Evolutionary conservation across 768 basidiomycete species (phyloP).

Genomic region (Mycena sanguinolenta): DNA sequence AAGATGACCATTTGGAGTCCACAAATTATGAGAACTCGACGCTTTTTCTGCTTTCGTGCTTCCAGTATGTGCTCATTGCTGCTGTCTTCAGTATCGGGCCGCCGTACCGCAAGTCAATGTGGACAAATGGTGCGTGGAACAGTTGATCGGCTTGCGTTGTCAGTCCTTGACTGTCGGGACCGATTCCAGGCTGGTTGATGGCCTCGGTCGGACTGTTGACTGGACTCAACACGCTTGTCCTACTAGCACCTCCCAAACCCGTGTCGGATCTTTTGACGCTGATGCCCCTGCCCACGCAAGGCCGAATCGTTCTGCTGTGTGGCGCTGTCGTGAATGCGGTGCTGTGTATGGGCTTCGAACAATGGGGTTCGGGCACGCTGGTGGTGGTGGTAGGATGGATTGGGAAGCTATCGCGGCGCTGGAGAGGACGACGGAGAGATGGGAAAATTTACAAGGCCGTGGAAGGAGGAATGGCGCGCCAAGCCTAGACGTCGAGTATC

Average conservation of each 20-base stretch:
- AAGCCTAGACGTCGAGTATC: slow-evolving; percentile 35
- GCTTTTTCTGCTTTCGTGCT: slow-evolving; percentile 94
- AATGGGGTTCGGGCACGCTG: slow-evolving; percentile 74
- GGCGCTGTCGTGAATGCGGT: slow-evolving; percentile 79
- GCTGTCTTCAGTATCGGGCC: slow-evolving; percentile 98
- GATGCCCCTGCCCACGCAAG: slow-evolving; percentile 78
- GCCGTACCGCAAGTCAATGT: slow-evolving; percentile 94
- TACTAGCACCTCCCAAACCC: slow-evolving; percentile 76
- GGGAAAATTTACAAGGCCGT: slow-evolving; percentile 90
- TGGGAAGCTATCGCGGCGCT: slow-evolving; percentile 87
- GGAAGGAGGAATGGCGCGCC: slow-evolving; percentile 81
- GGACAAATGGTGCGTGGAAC: slow-evolving; percentile 84
- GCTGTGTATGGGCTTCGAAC: slow-evolving; percentile 82
- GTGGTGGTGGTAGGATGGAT: slow-evolving; percentile 66
- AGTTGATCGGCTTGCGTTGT: slow-evolving; percentile 11
- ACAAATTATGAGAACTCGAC: slow-evolving; percentile 93
- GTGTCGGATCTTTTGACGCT: slow-evolving; percentile 78
- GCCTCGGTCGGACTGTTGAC: slow-evolving; percentile 77
- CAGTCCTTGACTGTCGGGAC: not conserved
- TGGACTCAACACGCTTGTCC: slow-evolving; percentile 80
- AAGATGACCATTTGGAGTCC: slow-evolving; percentile 82
- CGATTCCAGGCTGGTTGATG: slow-evolving; percentile 84
- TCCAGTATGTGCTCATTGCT: slow-evolving; percentile 98
- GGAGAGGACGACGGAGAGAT: slow-evolving; percentile 66
- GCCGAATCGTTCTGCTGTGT: slow-evolving; percentile 71